phyloP scores from a whole-genome alignment of 371 early-diverging fungal species.

The Mortierella sp. region DNA sequence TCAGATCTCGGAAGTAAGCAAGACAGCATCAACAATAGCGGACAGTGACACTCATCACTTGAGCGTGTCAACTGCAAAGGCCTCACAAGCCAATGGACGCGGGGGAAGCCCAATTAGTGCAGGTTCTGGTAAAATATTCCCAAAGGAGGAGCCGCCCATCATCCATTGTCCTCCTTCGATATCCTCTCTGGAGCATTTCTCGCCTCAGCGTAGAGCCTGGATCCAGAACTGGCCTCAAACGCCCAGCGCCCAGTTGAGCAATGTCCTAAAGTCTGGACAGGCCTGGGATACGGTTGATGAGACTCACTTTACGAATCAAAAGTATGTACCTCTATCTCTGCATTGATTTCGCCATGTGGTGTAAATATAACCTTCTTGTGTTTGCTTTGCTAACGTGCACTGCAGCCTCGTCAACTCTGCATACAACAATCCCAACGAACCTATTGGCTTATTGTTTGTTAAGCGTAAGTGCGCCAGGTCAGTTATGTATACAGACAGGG shows the following conservation, averaged over 20 bases:
- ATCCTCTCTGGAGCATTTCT: slow-evolving; percentile 34
- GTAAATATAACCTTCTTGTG: background rate
- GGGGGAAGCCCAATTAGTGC: slow-evolving; percentile 18
- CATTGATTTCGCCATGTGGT: background rate
- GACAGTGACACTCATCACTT: slow-evolving; percentile 4
- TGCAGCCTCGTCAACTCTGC: slow-evolving; percentile 9
- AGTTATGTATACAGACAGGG: background rate
- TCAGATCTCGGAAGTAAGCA: slow-evolving; percentile 9
- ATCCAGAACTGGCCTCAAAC: slow-evolving; percentile 17
- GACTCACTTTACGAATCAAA: slow-evolving; percentile 2
- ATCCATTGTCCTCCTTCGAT: slow-evolving; percentile 39
- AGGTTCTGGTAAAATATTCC: slow-evolving; percentile 16
- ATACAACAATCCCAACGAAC: slow-evolving; percentile 23
- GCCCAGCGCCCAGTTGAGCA: background rate
- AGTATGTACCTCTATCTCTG: background rate
- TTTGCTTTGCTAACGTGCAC: background rate
- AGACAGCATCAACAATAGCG: slow-evolving; percentile 5
- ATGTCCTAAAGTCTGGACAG: slow-evolving; percentile 18
- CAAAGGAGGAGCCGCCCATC: slow-evolving; percentile 26
- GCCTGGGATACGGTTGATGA: slow-evolving; percentile 31
- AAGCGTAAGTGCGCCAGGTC: slow-evolving; percentile 32
- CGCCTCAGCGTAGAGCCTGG: slow-evolving; percentile 32
- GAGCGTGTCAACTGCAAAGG: slow-evolving; percentile 8
- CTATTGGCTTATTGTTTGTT: slow-evolving; percentile 36
- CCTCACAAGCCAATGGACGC: background rate